Evolutionary conservation across 371 early-diverging fungal species (phyloP), one percentile per base, ranked within the genome.

Genomic region (Mortierella sp.): DNA sequence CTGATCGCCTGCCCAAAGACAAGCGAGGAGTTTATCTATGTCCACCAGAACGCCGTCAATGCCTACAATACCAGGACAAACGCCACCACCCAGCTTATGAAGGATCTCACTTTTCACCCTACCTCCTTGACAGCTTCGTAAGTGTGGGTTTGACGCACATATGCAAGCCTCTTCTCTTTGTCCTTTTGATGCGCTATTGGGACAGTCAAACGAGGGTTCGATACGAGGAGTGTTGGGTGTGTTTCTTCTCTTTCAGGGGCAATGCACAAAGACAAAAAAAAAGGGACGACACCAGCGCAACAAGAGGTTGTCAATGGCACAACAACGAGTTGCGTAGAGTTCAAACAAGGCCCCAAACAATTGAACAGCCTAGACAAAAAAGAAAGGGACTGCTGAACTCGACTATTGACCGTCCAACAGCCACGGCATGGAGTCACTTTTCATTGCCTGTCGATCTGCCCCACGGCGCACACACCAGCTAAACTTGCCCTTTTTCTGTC

Each of bases 51-150:
- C 79, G 88, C 89, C 26, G 93, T 93, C 53, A 82, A 84, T 34
- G 77, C 88, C 78, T 95, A 95, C 81, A 93, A 95, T 78, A 94
- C 94, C 24, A 90, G 88, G 84, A 90, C 89, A 72, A 72, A 74
- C 53, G 44, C 89, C 88, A 82, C 89, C 14, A 88, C 90, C 5
- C 83, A 89, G 1, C 87, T 91, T 6, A 82, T 93, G 54, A 93
- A 93, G 82, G 94, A 95, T 72, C 88, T 97, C 69, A 84, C 92
- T 0, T 98, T 96, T 83, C 90, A 92, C 4, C 97, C 98, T 0
- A 96, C 96, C 0, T 96, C 96, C 13, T 59, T 86, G 51, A 79
- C 86, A 55, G 74, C 86, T 8, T 55, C 77, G 86, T 86, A 86
- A 76, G 80, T 72, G 28, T 64, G 21, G 16, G 0, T 50, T 50